A percentile compares a stretch with the other conserved stretches of the same genome.
Evolutionary conservation across 164 flowering plant species (phyloP).

Genomic region (Dillenia suffruticosa): DNA sequence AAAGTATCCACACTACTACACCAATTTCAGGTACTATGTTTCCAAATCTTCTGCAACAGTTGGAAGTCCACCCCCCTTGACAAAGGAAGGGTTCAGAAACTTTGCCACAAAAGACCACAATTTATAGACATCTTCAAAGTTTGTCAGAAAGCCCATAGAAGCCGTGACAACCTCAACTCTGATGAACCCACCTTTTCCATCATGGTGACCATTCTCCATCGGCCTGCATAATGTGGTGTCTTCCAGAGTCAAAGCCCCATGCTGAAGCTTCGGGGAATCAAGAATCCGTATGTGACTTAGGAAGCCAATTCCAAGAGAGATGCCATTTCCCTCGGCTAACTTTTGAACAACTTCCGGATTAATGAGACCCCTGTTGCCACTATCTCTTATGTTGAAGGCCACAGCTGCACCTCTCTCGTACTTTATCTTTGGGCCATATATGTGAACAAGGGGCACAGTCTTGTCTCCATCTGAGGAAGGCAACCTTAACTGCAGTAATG

Average conservation of each 20-base stretch:
- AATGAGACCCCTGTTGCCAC: constrained; percentile 37
- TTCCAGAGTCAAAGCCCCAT: constrained; percentile 36
- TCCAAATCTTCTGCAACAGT: constrained; percentile 59
- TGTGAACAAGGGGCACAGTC: constrained; percentile 53
- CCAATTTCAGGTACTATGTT: constrained; percentile 17
- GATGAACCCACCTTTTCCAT: constrained; percentile 44
- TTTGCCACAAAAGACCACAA: constrained; percentile 87
- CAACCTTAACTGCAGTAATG: constrained; percentile 68
- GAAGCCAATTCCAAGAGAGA: constrained; percentile 77
- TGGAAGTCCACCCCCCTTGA: constrained; percentile 39
- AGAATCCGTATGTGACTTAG: constrained; percentile 61
- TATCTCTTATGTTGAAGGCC: constrained; percentile 75
- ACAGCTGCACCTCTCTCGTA: constrained; percentile 92
- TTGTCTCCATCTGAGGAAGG: constrained; percentile 39
- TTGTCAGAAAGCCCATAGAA: constrained; percentile 77
- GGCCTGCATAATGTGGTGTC: constrained; percentile 54
- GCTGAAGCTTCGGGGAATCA: constrained; percentile 39
- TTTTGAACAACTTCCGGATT: constrained; percentile 74
- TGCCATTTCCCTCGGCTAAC: constrained; percentile 72
- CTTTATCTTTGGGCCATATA: constrained; percentile 93
- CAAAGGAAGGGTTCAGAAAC: constrained; percentile 68
- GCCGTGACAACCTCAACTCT: constrained; percentile 87
- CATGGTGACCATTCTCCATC: constrained; percentile 46
- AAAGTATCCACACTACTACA: background rate
- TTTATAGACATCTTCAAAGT: constrained; percentile 88